Percentiles rank a stretch among this genome's conserved stretches.
These are phyloP conservation scores for Candida sanyaensis DNA, from an alignment of 1,139 yeast species.

Conservation along the genomic window DNA sequence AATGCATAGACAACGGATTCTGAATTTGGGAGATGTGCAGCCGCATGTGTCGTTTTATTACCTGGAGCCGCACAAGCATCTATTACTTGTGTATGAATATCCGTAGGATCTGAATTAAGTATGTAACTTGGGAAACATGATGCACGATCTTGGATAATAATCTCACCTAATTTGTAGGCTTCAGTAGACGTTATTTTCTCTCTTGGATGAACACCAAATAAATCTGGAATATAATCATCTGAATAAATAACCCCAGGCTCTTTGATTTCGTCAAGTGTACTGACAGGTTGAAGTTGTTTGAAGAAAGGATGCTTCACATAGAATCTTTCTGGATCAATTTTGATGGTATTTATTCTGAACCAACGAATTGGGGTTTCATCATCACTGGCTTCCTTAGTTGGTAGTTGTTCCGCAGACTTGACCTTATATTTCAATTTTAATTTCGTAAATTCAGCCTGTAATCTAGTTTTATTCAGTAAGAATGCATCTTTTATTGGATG, in stretches of 20 bases:
- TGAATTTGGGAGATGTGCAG: constrained; percentile 49
- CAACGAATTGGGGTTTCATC: constrained; percentile 87
- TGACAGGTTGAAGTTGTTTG: constrained; percentile 49
- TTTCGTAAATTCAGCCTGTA: constrained; percentile 80
- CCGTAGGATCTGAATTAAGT: constrained; percentile 51
- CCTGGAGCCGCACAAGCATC: constrained; percentile 99
- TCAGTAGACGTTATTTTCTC: constrained; percentile 65
- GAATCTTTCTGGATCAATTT: constrained; percentile 40
- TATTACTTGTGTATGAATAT: constrained; percentile 59
- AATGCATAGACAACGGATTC: constrained; percentile 63
- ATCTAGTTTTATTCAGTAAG: constrained; percentile 72
- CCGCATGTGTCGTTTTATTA: constrained; percentile 91
- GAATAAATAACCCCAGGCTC: constrained; percentile 60
- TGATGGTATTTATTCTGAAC: constrained; percentile 74
- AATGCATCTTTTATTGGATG: constrained; percentile 84
- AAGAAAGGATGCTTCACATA: constrained; percentile 42
- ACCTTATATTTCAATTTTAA: constrained; percentile 71
- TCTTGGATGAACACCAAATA: constrained; percentile 80
- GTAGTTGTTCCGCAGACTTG: constrained; percentile 35
- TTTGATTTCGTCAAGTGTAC: constrained; percentile 44
- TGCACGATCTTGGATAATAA: constrained; percentile 93
- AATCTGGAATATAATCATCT: constrained; percentile 70
- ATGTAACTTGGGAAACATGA: constrained; percentile 96
- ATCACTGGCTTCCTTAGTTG: constrained; percentile 31
- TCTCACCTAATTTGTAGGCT: constrained; percentile 70